Evolutionary conservation across 306 rosid genomes (phyloP).

Genomic region (Mimosa bimucronata): DNA sequence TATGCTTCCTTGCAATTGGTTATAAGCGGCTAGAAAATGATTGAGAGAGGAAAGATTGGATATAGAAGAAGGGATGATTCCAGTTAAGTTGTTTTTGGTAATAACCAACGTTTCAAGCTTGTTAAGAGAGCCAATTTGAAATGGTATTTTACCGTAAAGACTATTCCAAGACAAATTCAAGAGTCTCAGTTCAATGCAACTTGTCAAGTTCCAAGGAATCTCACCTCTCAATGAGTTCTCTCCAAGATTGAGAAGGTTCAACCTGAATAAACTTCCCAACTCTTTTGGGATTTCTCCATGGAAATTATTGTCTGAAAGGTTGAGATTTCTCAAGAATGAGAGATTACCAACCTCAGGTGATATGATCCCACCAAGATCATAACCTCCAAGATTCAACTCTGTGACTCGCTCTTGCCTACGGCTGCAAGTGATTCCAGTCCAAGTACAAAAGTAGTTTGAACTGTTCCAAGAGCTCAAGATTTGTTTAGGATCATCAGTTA

Average conservation of each 20-base stretch:
- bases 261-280: neutral
- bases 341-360: neutral
- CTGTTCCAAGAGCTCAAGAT: neutral
- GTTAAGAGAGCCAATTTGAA: neutral
- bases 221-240: neutral
- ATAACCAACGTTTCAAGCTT: neutral
- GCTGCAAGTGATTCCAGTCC: constrained; percentile 5
- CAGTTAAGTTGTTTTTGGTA: neutral
- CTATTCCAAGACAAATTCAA: neutral
- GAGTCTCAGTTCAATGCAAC: neutral
- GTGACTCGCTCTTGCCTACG: neutral
- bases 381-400: neutral
- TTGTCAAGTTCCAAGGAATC: neutral
- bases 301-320: neutral
- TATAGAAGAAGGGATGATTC: constrained; percentile 4
- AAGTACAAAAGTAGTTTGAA: neutral
- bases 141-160: constrained; percentile 13
- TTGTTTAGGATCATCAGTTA: neutral
- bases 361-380: neutral
- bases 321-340: neutral
- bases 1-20: neutral
- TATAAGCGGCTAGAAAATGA: neutral
- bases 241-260: neutral
- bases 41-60: constrained; percentile 27
- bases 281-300: neutral